Percentiles rank a stretch among this genome's conserved stretches.
These are phyloP conservation scores for Carex cristatella DNA, from an alignment of 176 grass and related monocot species.

Conservation along the genomic window DNA sequence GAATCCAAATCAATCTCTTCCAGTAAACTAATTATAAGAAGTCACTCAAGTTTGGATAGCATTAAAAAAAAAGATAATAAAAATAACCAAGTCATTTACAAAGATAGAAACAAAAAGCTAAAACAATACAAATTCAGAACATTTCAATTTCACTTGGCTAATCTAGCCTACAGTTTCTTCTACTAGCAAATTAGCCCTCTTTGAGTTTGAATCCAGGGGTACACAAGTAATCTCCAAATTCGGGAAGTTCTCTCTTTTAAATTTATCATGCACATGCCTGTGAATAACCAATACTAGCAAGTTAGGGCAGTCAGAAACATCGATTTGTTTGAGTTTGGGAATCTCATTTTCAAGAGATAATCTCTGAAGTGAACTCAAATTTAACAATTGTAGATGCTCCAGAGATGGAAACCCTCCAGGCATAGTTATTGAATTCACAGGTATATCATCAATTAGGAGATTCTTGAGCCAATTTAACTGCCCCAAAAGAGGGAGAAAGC, in stretches of 20 bases:
- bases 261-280: neutral
- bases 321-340: slow-evolving; percentile 17
- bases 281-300: slow-evolving; percentile 8
- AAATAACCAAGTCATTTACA: too few relatives aligned
- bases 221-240: slow-evolving; percentile 6
- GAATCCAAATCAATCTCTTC: too few relatives aligned
- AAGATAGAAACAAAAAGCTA: too few relatives aligned
- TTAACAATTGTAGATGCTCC: slow-evolving; percentile 21
- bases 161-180: too few relatives aligned
- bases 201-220: neutral
- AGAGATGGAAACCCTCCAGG: slow-evolving; percentile 23
- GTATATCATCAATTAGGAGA: slow-evolving; percentile 19
- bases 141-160: too few relatives aligned
- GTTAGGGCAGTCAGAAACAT: slow-evolving; percentile 1
- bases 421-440: neutral
- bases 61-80: too few relatives aligned
- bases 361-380: slow-evolving; percentile 17
- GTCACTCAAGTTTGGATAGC: too few relatives aligned
- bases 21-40: too few relatives aligned
- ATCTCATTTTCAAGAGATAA: slow-evolving; percentile 13
- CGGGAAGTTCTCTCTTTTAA: slow-evolving; percentile 9
- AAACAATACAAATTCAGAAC: too few relatives aligned
- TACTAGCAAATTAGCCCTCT: too few relatives aligned
- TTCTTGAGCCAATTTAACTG: slow-evolving; percentile 27
- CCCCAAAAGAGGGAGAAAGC: slow-evolving; percentile 11